Percentiles rank a stretch among this genome's conserved stretches.
Evolutionary conservation across 2,329 filamentous ascomycete species (phyloP).

Genomic region (Colletotrichum filicis): DNA sequence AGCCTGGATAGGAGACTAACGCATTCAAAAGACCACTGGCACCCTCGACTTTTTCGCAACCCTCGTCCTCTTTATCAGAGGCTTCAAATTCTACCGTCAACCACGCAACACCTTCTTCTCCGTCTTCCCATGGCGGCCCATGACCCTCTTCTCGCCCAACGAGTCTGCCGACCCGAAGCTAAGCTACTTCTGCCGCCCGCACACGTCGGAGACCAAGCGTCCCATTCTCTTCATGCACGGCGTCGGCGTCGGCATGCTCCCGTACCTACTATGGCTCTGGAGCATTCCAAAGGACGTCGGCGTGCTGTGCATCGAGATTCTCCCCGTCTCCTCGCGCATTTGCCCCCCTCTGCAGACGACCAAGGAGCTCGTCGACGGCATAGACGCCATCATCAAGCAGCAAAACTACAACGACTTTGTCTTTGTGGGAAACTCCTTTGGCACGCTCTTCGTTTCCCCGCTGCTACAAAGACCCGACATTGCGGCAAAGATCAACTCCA

Average conservation of each 20-base stretch:
- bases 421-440: slow-evolving; percentile 73
- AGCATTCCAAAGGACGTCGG: slow-evolving; percentile 61
- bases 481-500: slow-evolving; percentile 57
- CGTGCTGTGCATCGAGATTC: slow-evolving; percentile 73
- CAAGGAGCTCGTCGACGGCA: slow-evolving; percentile 33
- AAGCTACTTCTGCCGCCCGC: slow-evolving; percentile 75
- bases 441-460: slow-evolving; percentile 67
- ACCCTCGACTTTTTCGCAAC: slow-evolving; percentile 62
- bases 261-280: slow-evolving; percentile 69
- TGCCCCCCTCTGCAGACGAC: slow-evolving; percentile 51
- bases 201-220: slow-evolving; percentile 64
- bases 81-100: slow-evolving; percentile 62
- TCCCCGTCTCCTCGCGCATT: slow-evolving; percentile 73
- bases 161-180: slow-evolving; percentile 61
- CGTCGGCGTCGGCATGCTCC: slow-evolving; percentile 74
- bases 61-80: slow-evolving; percentile 54
- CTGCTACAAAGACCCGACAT: slow-evolving; percentile 50
- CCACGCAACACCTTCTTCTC: slow-evolving; percentile 48
- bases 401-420: slow-evolving; percentile 70
- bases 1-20: not conserved
- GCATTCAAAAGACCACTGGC: slow-evolving; percentile 23
- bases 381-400: slow-evolving; percentile 61
- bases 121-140: slow-evolving; percentile 69
- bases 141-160: slow-evolving; percentile 55
- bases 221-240: slow-evolving; percentile 78